These are phyloP conservation scores for Petrea volubilis DNA, from an alignment of 257 asterid genomes.

Conservation along the genomic window DNA sequence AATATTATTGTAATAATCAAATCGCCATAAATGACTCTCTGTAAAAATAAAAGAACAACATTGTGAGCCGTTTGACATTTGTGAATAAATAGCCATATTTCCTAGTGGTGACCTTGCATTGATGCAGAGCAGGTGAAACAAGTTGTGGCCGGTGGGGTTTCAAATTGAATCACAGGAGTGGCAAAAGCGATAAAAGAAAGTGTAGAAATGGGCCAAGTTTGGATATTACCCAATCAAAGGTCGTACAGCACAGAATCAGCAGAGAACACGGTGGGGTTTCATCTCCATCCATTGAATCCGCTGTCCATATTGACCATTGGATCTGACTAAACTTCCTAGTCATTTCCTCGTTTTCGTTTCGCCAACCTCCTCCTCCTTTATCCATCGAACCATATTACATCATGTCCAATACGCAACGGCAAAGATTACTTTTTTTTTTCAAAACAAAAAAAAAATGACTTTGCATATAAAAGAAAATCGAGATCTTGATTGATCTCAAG, in stretches of 20 bases:
- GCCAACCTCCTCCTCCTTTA: not conserved
- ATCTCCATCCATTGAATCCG: not conserved
- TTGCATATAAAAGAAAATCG: too few relatives aligned
- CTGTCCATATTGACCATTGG: slow-evolving; percentile 16
- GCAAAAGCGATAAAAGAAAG: slow-evolving; percentile 1
- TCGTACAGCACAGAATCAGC: not conserved
- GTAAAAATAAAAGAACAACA: too few relatives aligned
- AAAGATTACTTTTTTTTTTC: too few relatives aligned
- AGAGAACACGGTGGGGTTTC: not conserved
- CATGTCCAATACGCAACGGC: too few relatives aligned
- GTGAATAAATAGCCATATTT: too few relatives aligned
- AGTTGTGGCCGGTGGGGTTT: not conserved
- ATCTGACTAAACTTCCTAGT: not conserved
- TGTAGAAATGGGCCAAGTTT: slow-evolving; percentile 15
- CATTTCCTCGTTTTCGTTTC: slow-evolving; percentile 1
- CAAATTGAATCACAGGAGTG: not conserved
- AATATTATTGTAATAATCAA: too few relatives aligned
- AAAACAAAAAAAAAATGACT: too few relatives aligned
- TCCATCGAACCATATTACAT: too few relatives aligned
- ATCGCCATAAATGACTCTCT: too few relatives aligned
- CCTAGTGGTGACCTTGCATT: not conserved
- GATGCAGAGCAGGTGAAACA: slow-evolving; percentile 16
- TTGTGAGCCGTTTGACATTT: too few relatives aligned
- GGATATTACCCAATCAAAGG: not conserved
- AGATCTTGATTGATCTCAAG: too few relatives aligned